These are phyloP conservation scores for Colletotrichum somersetense DNA, from an alignment of 2,329 filamentous ascomycete genomes.

Conservation along the genomic window DNA sequence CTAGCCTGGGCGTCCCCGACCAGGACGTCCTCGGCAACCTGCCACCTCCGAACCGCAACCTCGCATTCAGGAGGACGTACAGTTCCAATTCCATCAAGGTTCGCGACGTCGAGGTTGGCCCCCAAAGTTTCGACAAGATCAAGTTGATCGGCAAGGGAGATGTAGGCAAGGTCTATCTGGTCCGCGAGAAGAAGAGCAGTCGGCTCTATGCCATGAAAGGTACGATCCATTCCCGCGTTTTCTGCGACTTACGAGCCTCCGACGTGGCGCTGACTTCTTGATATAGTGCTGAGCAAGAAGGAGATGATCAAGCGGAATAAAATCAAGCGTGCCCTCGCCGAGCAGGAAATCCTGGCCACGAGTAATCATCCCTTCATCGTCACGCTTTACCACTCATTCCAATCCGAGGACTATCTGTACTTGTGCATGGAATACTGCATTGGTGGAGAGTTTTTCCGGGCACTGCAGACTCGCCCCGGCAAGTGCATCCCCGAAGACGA, in stretches of 20 bases:
- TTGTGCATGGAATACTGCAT: constrained; percentile 99
- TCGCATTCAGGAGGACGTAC: constrained; percentile 93
- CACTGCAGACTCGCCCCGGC: constrained; percentile 93
- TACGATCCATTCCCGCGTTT: constrained; percentile 56
- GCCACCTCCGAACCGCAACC: constrained; percentile 73
- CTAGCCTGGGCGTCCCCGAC: constrained; percentile 53
- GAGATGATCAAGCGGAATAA: constrained; percentile 99
- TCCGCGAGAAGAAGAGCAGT: constrained; percentile 96
- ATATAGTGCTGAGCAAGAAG: constrained; percentile 94
- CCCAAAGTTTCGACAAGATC: constrained; percentile 98
- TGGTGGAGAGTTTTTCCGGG: constrained; percentile 97
- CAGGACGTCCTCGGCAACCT: constrained; percentile 71
- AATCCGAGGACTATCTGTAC: constrained; percentile 98
- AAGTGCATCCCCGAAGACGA: constrained; percentile 98
- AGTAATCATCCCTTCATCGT: constrained; percentile 99
- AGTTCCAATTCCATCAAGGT: constrained; percentile 99
- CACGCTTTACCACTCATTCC: constrained; percentile 98
- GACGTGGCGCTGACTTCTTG: constrained; percentile 53
- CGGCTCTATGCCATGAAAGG: constrained; percentile 99
- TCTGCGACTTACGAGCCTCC: not conserved
- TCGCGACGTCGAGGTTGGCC: constrained; percentile 94
- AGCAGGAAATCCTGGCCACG: constrained; percentile 97
- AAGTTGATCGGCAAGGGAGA: constrained; percentile 99
- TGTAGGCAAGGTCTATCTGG: constrained; percentile 97
- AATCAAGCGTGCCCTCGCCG: constrained; percentile 97